These are phyloP conservation scores for Ophiostoma triangulosporum DNA, from an alignment of 2,329 filamentous ascomycete species.

Conservation along the genomic window DNA sequence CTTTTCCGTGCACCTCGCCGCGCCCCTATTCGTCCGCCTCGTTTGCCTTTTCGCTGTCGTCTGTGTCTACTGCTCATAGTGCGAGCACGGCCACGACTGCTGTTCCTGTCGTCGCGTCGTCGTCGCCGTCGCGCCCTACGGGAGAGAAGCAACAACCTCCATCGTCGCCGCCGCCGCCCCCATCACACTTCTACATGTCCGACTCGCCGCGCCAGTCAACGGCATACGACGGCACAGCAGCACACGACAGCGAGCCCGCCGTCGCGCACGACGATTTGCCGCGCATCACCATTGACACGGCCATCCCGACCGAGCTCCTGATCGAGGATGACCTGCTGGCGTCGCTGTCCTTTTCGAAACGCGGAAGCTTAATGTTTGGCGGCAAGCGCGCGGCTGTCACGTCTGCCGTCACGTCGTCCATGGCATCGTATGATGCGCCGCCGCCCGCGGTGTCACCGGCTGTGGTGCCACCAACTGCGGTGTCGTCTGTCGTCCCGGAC, in stretches of 20 bases:
- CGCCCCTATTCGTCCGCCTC: background rate
- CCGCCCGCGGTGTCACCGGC: constrained; percentile 13
- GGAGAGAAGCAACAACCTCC: background rate
- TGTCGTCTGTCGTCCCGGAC: constrained; percentile 12
- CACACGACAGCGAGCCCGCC: background rate
- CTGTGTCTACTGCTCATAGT: background rate
- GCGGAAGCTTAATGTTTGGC: constrained; percentile 50
- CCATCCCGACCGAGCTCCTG: constrained; percentile 42
- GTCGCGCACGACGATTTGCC: background rate
- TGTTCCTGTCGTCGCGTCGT: background rate
- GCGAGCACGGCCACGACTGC: background rate
- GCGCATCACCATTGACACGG: constrained; percentile 36
- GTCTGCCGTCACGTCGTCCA: constrained; percentile 8
- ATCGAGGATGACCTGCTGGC: constrained; percentile 45
- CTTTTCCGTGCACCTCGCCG: background rate
- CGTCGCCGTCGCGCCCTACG: background rate
- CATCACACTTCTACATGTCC: constrained; percentile 9
- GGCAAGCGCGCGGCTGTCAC: constrained; percentile 25
- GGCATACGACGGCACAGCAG: background rate
- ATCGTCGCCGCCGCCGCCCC: too few relatives aligned
- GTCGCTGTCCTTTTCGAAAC: constrained; percentile 46
- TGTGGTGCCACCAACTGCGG: too few relatives aligned
- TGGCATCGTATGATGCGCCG: constrained; percentile 3
- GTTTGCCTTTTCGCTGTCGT: background rate
- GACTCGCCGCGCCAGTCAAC: constrained; percentile 4